Base-by-base conservation (phyloP, 768 basidiomycete species). In the Leccinum imitatum region DNA sequence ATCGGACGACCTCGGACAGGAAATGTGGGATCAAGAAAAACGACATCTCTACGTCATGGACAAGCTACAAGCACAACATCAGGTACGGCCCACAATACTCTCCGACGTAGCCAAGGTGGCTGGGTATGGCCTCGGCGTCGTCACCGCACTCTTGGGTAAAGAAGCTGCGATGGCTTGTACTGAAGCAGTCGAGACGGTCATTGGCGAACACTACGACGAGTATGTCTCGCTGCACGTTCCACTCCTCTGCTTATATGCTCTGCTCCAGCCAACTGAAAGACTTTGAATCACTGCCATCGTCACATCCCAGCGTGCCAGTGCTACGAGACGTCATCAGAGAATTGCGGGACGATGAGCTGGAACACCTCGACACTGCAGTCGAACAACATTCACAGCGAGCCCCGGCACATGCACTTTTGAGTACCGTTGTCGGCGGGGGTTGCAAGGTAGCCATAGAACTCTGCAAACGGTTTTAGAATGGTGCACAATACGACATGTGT, bases 121-220 rank as follows among this genome's bases (percentile, higher is more conserved):
- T 54, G 95, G 95, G 6, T 95, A 91, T 70, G 89, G 90, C 4
- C 78, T 98, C 8, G 95, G 95, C 6, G 88, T 87, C 6, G 82
- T 78, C 0, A 97, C 95, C 0, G 95, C 92, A 1, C 75, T 96
- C 21, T 81, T 96, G 83, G 91, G 95, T 39, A 90, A 86, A 69
- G 90, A 97, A 65, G 93, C 95, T 13, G 94, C 95, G 1, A 98
- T 98, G 95, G 95, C 95, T 6, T 98, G 95, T 68, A 98, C 95
- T 0, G 95, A 98, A 73, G 95, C 95, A 0, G 95, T 98, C 19
- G 95, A 98, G 73, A 97, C 95, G 0, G 93, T 93, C 58, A 98
- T 98, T 55, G 95, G 95, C 44, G 95, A 98, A 73, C 95, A 98
- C 75, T 98, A 98, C 68, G 93, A 98, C 72, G 94, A 97, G 95